Base-by-base conservation (phyloP, 352 stramenopile genomes). In the Globisporangium emineosum region DNA sequence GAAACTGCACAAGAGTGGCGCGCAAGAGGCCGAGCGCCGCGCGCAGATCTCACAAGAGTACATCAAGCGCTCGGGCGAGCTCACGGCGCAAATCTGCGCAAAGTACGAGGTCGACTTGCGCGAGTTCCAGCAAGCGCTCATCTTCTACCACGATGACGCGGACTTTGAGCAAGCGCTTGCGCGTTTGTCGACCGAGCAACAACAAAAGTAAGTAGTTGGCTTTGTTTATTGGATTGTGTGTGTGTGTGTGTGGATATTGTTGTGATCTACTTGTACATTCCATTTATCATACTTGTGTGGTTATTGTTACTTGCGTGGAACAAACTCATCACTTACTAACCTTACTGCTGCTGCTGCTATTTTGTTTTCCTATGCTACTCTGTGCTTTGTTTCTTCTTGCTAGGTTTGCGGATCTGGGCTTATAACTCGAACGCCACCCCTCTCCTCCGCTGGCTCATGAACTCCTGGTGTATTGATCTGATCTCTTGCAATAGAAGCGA, bases 131-230 rank as follows among this genome's bases (percentile, higher is more conserved):
- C 68, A 73, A 51, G 86, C 86, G 54, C 80, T 94, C 35, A 73
- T 92, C 62, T 91, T 80, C 58, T 94, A 88, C 72, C 80, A 94
- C 68, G 83, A 94, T 64, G 74, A 94, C 61, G 66, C 73, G 0
- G 45, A 65, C 43, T 89, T 94, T 57, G 77, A 88, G 58, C 78
- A 89, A 61, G 69, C 68, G 42, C 78, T 93, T 37, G 81, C 80
- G 15, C 76, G 75, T 25, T 72, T 91, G 30, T 81, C 81, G 15
- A 71, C 72, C 45, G 72, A 89, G n/a, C 84, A 93, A 69, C 79
- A 89, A 37, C 69, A 86, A 70, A 81, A 71, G 81, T 90, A 79
- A 32, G 72, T 74, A 13, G 50, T 17, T 13, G 17, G 29, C 9
- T 54, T n/a, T 29, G 21, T 1, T 51, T 32, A 9, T 29, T 52